phyloP scores from a whole-genome alignment of 2,329 filamentous ascomycete species.

The Diplodia corticola region DNA sequence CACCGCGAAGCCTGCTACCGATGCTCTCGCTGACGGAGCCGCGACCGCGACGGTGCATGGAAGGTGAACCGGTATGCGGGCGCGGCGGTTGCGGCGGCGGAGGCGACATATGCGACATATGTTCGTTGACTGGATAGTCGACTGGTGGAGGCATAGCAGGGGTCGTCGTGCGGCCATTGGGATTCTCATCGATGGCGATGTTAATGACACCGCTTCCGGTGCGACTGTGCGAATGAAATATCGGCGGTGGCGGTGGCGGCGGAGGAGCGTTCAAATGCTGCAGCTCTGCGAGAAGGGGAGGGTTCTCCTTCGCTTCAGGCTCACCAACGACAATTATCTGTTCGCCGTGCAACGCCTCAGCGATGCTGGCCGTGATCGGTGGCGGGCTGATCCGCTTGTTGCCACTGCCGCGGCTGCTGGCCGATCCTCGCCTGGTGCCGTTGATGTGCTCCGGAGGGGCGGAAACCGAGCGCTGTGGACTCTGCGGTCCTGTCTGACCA shows the following conservation, averaged over 20 bases:
- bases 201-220: constrained; percentile 44
- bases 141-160: constrained; percentile 17
- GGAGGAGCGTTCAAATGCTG: constrained; percentile 60
- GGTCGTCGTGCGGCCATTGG: constrained; percentile 27
- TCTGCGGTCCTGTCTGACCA: constrained; percentile 40
- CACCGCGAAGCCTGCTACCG: constrained; percentile 48
- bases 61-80: constrained; percentile 36
- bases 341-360: constrained; percentile 50
- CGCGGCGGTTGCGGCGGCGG: constrained; percentile 31
- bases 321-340: constrained; percentile 47
- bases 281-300: constrained; percentile 60
- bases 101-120: too few relatives aligned
- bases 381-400: constrained; percentile 42
- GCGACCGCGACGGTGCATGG: constrained; percentile 54
- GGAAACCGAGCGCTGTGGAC: constrained; percentile 47
- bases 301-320: constrained; percentile 34
- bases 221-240: constrained; percentile 27
- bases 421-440: constrained; percentile 39
- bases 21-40: constrained; percentile 60
- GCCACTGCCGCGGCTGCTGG: constrained; percentile 36
- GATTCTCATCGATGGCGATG: constrained; percentile 48
- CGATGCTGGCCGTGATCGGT: constrained; percentile 54
- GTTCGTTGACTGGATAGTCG: constrained; percentile 1
- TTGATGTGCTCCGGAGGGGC: constrained; percentile 49
- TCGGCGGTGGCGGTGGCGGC: constrained; percentile 50